These are phyloP conservation scores for Hemerocallis citrina DNA, from an alignment of 106 monocot genomes.

Conservation along the genomic window DNA sequence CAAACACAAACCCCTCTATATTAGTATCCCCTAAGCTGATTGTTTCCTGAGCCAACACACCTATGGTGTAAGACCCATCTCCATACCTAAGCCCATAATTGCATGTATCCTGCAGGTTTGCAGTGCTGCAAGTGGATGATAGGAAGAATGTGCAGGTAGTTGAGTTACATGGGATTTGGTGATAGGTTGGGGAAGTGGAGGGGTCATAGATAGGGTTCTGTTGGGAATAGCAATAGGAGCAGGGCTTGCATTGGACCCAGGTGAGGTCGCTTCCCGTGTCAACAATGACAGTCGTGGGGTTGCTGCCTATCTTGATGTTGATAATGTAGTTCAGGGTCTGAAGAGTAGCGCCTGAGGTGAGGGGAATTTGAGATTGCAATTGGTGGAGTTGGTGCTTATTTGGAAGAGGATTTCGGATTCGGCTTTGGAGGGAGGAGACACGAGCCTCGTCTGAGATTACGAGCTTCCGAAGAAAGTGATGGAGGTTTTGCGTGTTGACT, in stretches of 20 bases:
- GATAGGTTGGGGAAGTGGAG: slow-evolving; percentile 53
- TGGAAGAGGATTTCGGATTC: background rate
- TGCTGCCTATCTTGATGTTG: slow-evolving; percentile 37
- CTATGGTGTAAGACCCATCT: slow-evolving; percentile 55
- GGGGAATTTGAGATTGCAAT: slow-evolving; percentile 29
- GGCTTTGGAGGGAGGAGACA: slow-evolving; percentile 27
- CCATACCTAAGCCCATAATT: slow-evolving; percentile 47
- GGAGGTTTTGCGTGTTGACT: background rate
- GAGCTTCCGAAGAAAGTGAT: slow-evolving; percentile 12
- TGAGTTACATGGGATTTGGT: slow-evolving; percentile 43
- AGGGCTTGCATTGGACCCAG: slow-evolving; percentile 86
- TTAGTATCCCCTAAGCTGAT: slow-evolving; percentile 26
- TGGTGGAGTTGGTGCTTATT: background rate
- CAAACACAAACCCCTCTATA: slow-evolving; percentile 42
- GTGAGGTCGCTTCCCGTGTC: slow-evolving; percentile 90
- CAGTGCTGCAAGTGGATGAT: slow-evolving; percentile 27
- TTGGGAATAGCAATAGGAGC: slow-evolving; percentile 57
- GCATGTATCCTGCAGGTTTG: slow-evolving; percentile 19
- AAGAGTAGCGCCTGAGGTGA: slow-evolving; percentile 45
- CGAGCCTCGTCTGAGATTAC: slow-evolving; percentile 39
- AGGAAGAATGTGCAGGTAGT: slow-evolving; percentile 29
- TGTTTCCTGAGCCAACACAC: slow-evolving; percentile 37
- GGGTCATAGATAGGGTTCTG: slow-evolving; percentile 67
- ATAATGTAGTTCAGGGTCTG: slow-evolving; percentile 68
- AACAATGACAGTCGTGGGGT: slow-evolving; percentile 44